Conservation (phyloP, 805 yeast genomes). For the Trichomonascus vanleenenianus region DNA sequence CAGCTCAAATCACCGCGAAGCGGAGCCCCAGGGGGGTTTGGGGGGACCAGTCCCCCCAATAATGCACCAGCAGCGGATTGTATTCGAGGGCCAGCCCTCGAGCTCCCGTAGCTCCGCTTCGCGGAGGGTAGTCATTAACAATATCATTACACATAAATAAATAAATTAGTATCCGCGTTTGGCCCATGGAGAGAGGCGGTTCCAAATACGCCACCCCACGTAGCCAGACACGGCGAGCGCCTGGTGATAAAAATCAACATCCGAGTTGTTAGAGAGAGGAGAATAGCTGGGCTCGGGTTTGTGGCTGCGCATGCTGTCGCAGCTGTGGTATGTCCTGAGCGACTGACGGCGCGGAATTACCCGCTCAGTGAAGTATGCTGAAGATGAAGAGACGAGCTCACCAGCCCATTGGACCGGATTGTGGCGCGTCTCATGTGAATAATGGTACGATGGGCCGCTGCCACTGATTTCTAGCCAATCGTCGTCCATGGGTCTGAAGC, state of each 20-base stretch:
- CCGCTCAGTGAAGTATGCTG: constrained; percentile 10
- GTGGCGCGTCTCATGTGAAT: not conserved
- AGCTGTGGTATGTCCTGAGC: not conserved
- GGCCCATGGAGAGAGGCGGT: constrained; percentile 6
- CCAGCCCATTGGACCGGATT: constrained; percentile 14
- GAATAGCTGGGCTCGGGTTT: too few relatives aligned
- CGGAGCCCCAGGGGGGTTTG: too few relatives aligned
- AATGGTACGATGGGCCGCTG: constrained; percentile 4
- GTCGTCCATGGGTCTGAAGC: constrained; percentile 18
- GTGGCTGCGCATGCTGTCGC: not conserved
- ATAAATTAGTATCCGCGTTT: not conserved
- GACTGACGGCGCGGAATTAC: too few relatives aligned
- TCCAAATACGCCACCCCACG: constrained; percentile 16
- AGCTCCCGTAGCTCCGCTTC: too few relatives aligned
- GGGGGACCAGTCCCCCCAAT: too few relatives aligned
- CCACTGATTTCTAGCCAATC: constrained; percentile 18
- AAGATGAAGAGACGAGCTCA: constrained; percentile 16
- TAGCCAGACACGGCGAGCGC: constrained; percentile 17
- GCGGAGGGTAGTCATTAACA: too few relatives aligned
- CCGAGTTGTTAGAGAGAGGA: not conserved
- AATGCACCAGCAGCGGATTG: too few relatives aligned
- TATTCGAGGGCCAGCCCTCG: too few relatives aligned
- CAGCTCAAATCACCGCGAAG: too few relatives aligned
- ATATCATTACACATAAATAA: too few relatives aligned
- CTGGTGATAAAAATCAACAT: constrained; percentile 16